phyloP scores from a whole-genome alignment of 225 moss, liverwort and hornwort genomes.

The Climacium dendroides region DNA sequence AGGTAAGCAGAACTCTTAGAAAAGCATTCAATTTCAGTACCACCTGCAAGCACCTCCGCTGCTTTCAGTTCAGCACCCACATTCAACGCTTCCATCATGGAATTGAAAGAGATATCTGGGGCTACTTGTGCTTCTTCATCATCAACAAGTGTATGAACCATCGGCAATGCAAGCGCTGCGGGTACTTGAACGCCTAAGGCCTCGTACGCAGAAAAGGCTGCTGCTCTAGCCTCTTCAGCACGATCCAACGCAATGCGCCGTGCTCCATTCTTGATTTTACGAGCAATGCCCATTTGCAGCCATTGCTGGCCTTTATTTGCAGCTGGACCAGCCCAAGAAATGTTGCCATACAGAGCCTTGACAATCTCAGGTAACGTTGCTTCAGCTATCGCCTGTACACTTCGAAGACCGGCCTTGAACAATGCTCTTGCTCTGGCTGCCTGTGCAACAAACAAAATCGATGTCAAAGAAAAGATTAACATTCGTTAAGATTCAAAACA shows the following conservation, averaged over 20 bases:
- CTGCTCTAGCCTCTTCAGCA: slow-evolving; percentile 78
- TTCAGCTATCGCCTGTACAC: slow-evolving; percentile 87
- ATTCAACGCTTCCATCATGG: slow-evolving; percentile 12
- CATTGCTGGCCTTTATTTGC: slow-evolving; percentile 47
- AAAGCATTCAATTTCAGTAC: background rate
- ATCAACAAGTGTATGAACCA: slow-evolving; percentile 14
- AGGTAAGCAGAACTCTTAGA: background rate
- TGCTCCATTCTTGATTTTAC: slow-evolving; percentile 78
- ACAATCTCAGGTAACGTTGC: slow-evolving; percentile 70
- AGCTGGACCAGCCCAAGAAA: slow-evolving; percentile 64
- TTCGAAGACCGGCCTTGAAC: slow-evolving; percentile 85
- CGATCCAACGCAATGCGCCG: slow-evolving; percentile 71
- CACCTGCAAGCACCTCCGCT: background rate
- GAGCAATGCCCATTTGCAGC: slow-evolving; percentile 59
- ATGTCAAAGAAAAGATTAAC: background rate
- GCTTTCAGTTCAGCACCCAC: background rate
- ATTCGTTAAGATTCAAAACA: background rate
- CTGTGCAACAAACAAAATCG: slow-evolving; percentile 16
- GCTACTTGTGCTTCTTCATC: slow-evolving; percentile 10
- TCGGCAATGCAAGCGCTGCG: slow-evolving; percentile 23
- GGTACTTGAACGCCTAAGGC: slow-evolving; percentile 79
- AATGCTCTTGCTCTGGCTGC: slow-evolving; percentile 85
- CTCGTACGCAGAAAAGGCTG: slow-evolving; percentile 85
- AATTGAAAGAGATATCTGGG: slow-evolving; percentile 1
- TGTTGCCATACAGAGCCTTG: slow-evolving; percentile 68